Percentiles rank a stretch among this genome's conserved stretches.
Conservation (phyloP, 352 stramenopile species). For the Globisporangium cystogenes region DNA sequence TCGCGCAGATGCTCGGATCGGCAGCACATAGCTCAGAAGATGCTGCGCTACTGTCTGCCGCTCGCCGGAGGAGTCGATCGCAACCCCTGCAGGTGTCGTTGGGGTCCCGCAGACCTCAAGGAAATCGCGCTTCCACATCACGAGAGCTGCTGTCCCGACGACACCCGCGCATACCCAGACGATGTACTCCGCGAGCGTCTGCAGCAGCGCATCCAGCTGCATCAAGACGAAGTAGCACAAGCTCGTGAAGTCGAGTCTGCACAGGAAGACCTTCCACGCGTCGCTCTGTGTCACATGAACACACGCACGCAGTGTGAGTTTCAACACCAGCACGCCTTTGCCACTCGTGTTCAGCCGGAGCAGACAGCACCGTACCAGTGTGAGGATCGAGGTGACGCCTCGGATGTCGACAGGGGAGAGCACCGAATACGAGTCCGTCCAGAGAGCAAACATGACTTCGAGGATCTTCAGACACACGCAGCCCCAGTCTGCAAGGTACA, state of each 20-base stretch:
- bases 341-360: not conserved
- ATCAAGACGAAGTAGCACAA: constrained; percentile 34
- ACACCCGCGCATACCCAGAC: constrained; percentile 26
- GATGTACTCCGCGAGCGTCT: constrained; percentile 30
- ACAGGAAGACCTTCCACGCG: constrained; percentile 35
- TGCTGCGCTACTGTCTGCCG: constrained; percentile 1
- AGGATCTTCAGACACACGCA: constrained; percentile 21
- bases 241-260: constrained; percentile 31
- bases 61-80: not conserved
- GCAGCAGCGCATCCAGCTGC: constrained; percentile 26
- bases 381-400: constrained; percentile 36
- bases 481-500: constrained; percentile 14
- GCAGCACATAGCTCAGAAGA: constrained; percentile 5
- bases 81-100: not conserved
- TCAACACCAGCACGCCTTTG: not conserved
- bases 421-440: constrained; percentile 59
- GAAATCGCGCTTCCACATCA: constrained; percentile 39
- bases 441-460: constrained; percentile 32
- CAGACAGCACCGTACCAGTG: constrained; percentile 12
- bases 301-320: not conserved
- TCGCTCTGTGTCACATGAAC: constrained; percentile 2
- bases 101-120: constrained; percentile 6
- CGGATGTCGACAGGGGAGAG: constrained; percentile 52
- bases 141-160: constrained; percentile 26
- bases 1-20: constrained; percentile 2